phyloP scores from a whole-genome alignment of 2,329 filamentous ascomycete species.

The Incumbomyces lentus region DNA sequence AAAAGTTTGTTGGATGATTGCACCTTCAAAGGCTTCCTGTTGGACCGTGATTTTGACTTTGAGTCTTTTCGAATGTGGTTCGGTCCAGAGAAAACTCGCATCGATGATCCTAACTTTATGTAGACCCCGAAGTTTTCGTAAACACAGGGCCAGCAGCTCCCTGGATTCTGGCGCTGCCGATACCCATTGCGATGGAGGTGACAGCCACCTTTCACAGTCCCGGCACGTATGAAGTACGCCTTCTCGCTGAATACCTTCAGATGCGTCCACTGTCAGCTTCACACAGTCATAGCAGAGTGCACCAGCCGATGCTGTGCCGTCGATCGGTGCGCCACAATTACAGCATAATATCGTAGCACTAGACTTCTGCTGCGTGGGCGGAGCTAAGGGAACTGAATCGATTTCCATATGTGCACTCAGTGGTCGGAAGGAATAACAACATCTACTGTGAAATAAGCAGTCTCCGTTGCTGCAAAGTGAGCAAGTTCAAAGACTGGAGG shows the following conservation, averaged over 20 bases:
- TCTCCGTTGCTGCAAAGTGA: too few relatives aligned
- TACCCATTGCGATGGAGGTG: constrained; percentile 78
- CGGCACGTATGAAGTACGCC: constrained; percentile 81
- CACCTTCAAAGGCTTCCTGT: constrained; percentile 54
- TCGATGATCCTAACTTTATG: constrained; percentile 90
- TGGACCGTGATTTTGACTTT: constrained; percentile 96
- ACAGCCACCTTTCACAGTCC: constrained; percentile 89
- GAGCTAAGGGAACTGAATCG: constrained; percentile 42
- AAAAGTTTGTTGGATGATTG: constrained; percentile 80
- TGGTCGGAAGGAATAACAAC: not conserved
- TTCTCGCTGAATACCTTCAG: constrained; percentile 81
- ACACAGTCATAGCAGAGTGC: constrained; percentile 94
- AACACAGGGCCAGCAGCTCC: constrained; percentile 82
- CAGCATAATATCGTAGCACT: constrained; percentile 76
- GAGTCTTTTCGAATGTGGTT: constrained; percentile 84
- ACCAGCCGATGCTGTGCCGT: constrained; percentile 74
- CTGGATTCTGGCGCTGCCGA: constrained; percentile 76
- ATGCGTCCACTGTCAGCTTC: constrained; percentile 88
- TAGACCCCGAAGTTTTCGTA: constrained; percentile 76
- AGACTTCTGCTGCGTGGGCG: constrained; percentile 13
- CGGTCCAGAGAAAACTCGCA: constrained; percentile 94
- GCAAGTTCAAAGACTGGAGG: too few relatives aligned
- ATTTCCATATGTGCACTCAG: constrained; percentile 43
- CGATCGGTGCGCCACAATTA: constrained; percentile 92
- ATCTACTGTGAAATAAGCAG: too few relatives aligned